phyloP scores from a whole-genome alignment of 139 green algal genomes.

The Zygnema circumcarinatum region DNA sequence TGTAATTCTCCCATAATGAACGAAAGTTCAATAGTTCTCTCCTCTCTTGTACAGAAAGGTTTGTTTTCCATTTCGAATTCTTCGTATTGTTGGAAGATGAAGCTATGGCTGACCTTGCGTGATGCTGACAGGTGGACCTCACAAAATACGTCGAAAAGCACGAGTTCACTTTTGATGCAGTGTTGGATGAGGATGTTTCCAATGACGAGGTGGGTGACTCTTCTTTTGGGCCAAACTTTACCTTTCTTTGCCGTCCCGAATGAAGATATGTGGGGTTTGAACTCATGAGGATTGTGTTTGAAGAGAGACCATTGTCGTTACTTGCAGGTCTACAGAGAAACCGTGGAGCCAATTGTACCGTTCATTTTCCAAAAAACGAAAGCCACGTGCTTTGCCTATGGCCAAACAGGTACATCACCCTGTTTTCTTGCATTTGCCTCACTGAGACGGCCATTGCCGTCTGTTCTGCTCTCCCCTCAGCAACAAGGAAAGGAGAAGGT shows the following conservation, averaged over 20 bases:
- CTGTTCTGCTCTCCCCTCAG: too few relatives aligned
- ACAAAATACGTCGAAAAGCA: constrained; percentile 86
- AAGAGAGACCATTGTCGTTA: too few relatives aligned
- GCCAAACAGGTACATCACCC: constrained; percentile 67
- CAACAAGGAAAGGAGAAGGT: too few relatives aligned
- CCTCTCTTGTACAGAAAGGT: neutral
- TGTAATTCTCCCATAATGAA: too few relatives aligned
- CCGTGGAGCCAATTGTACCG: constrained; percentile 89
- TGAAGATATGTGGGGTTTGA: too few relatives aligned
- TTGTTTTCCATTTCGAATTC: neutral
- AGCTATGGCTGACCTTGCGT: neutral
- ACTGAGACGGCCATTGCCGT: too few relatives aligned
- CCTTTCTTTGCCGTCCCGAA: too few relatives aligned
- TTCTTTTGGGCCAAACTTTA: too few relatives aligned
- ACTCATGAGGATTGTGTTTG: too few relatives aligned
- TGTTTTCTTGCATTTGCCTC: constrained; percentile 15
- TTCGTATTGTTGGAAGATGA: neutral
- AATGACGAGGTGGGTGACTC: constrained; percentile 78
- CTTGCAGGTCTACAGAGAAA: constrained; percentile 82
- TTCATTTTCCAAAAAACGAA: constrained; percentile 85
- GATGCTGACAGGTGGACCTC: constrained; percentile 80
- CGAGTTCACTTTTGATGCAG: constrained; percentile 93
- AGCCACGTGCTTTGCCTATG: constrained; percentile 97
- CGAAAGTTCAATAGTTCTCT: too few relatives aligned
- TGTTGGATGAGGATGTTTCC: constrained; percentile 83